A percentile compares a stretch with the other conserved stretches of the same genome.
These are phyloP conservation scores for Hanseniaspora occidentalis DNA, from an alignment of 805 yeast genomes.

Conservation along the genomic window DNA sequence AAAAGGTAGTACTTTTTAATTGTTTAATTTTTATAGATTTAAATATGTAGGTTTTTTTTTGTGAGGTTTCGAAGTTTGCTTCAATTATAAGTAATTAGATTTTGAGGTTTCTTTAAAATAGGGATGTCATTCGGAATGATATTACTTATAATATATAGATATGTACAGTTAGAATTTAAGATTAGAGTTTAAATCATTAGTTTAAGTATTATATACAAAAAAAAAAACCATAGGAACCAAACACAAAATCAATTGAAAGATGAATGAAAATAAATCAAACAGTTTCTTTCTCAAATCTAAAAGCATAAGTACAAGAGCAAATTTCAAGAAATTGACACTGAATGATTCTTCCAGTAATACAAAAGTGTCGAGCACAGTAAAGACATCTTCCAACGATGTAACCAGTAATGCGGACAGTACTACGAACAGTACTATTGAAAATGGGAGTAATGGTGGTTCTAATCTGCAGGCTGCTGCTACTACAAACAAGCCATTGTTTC, in stretches of 20 bases:
- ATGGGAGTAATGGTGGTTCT: too few species aligned
- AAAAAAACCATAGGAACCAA: neutral
- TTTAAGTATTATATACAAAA: neutral
- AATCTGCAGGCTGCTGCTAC: neutral
- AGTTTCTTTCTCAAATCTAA: neutral
- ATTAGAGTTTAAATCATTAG: too few species aligned
- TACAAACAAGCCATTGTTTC: slow-evolving; percentile 3
- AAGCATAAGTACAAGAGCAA: neutral
- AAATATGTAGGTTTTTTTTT: too few species aligned
- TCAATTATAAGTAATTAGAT: too few species aligned
- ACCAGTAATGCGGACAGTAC: too few species aligned
- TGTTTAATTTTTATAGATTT: too few species aligned
- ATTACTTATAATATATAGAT: too few species aligned
- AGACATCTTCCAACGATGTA: neutral
- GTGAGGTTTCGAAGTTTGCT: too few species aligned
- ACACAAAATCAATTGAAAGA: neutral
- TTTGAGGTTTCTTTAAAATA: too few species aligned
- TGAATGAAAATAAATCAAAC: neutral
- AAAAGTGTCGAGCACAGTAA: neutral
- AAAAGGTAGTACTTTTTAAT: too few species aligned
- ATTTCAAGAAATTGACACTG: neutral
- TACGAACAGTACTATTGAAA: too few species aligned
- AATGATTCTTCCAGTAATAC: neutral
- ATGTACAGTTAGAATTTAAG: too few species aligned
- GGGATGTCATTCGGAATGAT: neutral